Evolutionary conservation across 371 early-diverging fungal genomes (phyloP), one percentile per base, ranked within the genome.

Genomic region (Rhizomucor pusillus): DNA sequence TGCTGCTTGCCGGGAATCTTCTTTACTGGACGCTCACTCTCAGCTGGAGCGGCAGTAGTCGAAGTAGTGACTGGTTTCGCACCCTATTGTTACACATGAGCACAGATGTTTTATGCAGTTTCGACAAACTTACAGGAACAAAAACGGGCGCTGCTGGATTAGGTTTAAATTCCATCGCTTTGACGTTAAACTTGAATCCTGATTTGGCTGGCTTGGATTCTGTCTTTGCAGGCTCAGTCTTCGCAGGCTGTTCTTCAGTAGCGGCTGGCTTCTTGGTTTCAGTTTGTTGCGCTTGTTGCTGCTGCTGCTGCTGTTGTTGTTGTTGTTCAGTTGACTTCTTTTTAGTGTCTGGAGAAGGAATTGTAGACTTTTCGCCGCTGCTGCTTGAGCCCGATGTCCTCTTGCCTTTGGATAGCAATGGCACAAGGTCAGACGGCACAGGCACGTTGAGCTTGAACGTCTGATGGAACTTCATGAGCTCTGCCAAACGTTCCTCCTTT

Each of bases 111-210:
- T 33, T 47, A 24, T 47, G 16, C 18, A 24, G 16, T 52, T 29
- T 20, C 43, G 33, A 25, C 25, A 20, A 46, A 50, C 71, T 63
- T 68, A 70, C 80, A 33, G 93, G 93, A 35, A 89, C 84, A 67
- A 92, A 92, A 5, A 11, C 41, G 5, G 41, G 41, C 19, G 41
- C 41, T 16, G 41, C 41, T 12, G 41, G 41, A 19, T 41, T 41
- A 16, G 41, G 41, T 19, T 41, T 93, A 70, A 94, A 96, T 36
- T 90, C 90, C 1, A 85, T 82, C 1, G 94, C 96, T 50, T 89
- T 90, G 39, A 82, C 82, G 60, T 93, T 95, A 59, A 93, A 81
- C 54, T 91, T 92, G 68, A 91, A 92, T 5, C 65, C 67, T 12
- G 72, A 55, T 3, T 65, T 54, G 19, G 41, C 19, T 16, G 41